A percentile compares a stretch with the other conserved stretches of the same genome.
Evolutionary conservation across 129 eudicot species (phyloP).

Genomic region (Flaveria linearis): DNA sequence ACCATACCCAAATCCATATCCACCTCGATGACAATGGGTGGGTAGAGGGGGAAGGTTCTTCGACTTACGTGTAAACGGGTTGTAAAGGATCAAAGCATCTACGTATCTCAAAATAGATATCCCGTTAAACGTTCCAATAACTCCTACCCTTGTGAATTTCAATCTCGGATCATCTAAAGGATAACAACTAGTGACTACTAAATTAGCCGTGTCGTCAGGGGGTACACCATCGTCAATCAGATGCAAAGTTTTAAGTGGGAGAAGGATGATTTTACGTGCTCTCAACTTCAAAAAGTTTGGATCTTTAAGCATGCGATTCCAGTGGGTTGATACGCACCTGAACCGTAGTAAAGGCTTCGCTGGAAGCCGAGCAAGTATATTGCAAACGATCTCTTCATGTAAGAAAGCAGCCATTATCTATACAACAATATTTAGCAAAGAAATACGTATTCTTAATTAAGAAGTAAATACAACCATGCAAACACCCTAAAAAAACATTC

Average conservation of each 20-base stretch:
- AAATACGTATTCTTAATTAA: no score
- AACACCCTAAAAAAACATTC: no score
- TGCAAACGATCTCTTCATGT: not conserved
- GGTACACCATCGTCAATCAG: not conserved
- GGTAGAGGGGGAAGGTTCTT: not conserved
- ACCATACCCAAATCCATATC: slow-evolving; percentile 17
- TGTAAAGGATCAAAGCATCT: not conserved
- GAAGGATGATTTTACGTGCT: not conserved
- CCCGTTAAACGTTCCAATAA: slow-evolving; percentile 20
- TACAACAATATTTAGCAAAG: no score
- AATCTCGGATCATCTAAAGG: not conserved
- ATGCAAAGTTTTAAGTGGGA: not conserved
- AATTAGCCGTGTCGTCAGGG: not conserved
- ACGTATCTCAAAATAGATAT: not conserved
- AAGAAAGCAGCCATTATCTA: not conserved
- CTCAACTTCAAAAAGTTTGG: slow-evolving; percentile 4
- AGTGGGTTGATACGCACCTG: not conserved
- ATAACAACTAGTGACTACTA: not conserved
- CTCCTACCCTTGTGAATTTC: not conserved
- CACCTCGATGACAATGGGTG: not conserved
- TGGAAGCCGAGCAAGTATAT: slow-evolving; percentile 12
- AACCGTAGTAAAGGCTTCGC: slow-evolving; percentile 7
- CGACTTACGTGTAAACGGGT: not conserved
- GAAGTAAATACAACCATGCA: no score
- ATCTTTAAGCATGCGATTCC: not conserved